Percentiles rank a stretch among this genome's conserved stretches.
phyloP scores from a whole-genome alignment of 208 protist genomes.

The Angomonas deanei region DNA sequence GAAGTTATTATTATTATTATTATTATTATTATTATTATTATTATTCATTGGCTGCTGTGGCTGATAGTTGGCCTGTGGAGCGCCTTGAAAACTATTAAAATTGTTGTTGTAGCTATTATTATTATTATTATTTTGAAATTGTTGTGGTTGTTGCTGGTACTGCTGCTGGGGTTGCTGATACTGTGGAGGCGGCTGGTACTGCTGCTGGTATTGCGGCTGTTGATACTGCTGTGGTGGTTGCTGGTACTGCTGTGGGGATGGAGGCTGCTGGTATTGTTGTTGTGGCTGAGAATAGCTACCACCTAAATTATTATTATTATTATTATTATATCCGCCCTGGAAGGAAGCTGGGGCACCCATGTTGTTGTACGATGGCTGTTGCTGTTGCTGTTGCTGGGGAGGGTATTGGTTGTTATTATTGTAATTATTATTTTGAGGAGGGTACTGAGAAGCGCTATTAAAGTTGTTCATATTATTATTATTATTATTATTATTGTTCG shows the following conservation, averaged over 20 bases:
- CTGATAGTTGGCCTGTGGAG: neutral
- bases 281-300: neutral
- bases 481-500: too few species aligned
- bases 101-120: neutral
- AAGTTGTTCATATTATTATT: neutral
- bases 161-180: neutral
- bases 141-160: too few species aligned
- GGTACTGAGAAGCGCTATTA: too few species aligned
- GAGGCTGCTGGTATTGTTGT: too few species aligned
- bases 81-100: neutral
- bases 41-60: conserved; percentile 1
- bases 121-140: too few species aligned
- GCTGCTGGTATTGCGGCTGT: neutral
- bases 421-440: too few species aligned
- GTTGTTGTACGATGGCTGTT: neutral
- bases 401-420: neutral
- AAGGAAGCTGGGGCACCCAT: too few species aligned
- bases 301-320: too few species aligned
- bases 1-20: neutral
- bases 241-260: neutral
- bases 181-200: neutral
- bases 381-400: conserved; percentile 1
- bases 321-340: too few species aligned
- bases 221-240: neutral
- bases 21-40: conserved; percentile 7